Evolutionary conservation across 306 rosid species (phyloP).

Genomic region (Sechiopsis laciniata): DNA sequence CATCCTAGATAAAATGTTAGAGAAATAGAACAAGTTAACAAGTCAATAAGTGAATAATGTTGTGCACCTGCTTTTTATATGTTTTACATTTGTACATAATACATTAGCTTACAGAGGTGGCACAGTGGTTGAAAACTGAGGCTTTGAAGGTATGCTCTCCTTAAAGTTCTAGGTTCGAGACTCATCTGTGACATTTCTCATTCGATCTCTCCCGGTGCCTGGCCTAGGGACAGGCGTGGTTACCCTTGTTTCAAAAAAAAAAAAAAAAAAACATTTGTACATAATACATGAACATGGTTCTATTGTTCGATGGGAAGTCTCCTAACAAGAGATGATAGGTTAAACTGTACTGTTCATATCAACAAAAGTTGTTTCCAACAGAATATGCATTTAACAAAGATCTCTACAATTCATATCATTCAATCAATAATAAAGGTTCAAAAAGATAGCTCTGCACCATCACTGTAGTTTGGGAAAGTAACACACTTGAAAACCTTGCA

Average conservation of each 20-base stretch:
- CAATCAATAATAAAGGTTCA: conserved; percentile 24
- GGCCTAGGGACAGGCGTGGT: too few species aligned
- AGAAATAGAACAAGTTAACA: not conserved
- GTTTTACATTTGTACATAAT: not conserved
- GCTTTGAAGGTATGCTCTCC: too few species aligned
- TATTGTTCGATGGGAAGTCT: conserved; percentile 3
- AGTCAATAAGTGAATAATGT: not conserved
- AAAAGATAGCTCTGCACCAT: conserved; percentile 40
- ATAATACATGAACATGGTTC: not conserved
- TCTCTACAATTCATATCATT: conserved; percentile 8
- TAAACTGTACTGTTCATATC: not conserved
- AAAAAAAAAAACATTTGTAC: not conserved
- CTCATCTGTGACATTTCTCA: too few species aligned
- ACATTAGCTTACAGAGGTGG: too few species aligned
- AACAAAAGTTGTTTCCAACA: not conserved
- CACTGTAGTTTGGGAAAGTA: conserved; percentile 66
- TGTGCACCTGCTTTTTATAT: not conserved
- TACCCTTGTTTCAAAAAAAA: too few species aligned
- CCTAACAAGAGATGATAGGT: not conserved
- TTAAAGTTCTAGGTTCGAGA: too few species aligned
- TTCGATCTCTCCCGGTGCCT: too few species aligned
- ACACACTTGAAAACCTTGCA: conserved; percentile 89
- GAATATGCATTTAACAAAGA: not conserved
- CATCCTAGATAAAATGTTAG: not conserved
- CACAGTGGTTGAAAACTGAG: too few species aligned